Percentiles rank a stretch among this genome's conserved stretches.
Evolutionary conservation across 768 basidiomycete species (phyloP).

Genomic region (Amanita molliuscula): DNA sequence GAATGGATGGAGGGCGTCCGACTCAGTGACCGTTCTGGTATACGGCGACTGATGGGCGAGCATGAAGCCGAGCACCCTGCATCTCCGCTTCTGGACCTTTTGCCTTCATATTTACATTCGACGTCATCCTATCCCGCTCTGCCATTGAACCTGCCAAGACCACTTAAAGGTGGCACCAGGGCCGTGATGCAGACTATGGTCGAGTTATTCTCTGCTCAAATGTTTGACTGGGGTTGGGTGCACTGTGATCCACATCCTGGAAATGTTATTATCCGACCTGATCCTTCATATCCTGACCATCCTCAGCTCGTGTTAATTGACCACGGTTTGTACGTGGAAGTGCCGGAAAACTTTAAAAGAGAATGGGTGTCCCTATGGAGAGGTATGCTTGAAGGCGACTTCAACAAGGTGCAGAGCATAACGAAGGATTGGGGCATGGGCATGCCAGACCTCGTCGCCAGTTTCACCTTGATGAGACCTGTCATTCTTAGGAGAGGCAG

Average conservation of each 20-base stretch:
- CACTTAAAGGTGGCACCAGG: conserved; percentile 49
- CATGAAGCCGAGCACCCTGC: conserved; percentile 7
- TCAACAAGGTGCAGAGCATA: conserved; percentile 36
- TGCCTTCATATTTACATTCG: conserved; percentile 5
- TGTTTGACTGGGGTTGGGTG: conserved; percentile 89
- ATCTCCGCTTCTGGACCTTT: conserved; percentile 4
- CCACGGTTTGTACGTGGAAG: conserved; percentile 81
- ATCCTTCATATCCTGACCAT: conserved; percentile 30
- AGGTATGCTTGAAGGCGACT: conserved; percentile 47
- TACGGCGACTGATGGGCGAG: conserved; percentile 52
- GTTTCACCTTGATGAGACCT: conserved; percentile 60
- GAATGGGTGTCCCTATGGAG: conserved; percentile 79
- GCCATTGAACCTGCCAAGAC: conserved; percentile 20
- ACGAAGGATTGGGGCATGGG: conserved; percentile 61
- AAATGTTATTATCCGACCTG: conserved; percentile 65
- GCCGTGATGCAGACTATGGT: conserved; percentile 81
- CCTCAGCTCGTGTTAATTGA: conserved; percentile 80
- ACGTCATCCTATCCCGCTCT: conserved; percentile 10
- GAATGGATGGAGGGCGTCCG: conserved; percentile 81
- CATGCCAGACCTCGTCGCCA: conserved; percentile 62
- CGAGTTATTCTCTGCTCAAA: conserved; percentile 79
- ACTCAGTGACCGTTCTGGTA: conserved; percentile 49
- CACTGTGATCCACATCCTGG: conserved; percentile 74
- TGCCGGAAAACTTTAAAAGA: conserved; percentile 54
- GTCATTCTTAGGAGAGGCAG: conserved; percentile 31